Evolutionary conservation across 2,329 filamentous ascomycete genomes (phyloP).

Genomic region (Teratosphaeria destructans): DNA sequence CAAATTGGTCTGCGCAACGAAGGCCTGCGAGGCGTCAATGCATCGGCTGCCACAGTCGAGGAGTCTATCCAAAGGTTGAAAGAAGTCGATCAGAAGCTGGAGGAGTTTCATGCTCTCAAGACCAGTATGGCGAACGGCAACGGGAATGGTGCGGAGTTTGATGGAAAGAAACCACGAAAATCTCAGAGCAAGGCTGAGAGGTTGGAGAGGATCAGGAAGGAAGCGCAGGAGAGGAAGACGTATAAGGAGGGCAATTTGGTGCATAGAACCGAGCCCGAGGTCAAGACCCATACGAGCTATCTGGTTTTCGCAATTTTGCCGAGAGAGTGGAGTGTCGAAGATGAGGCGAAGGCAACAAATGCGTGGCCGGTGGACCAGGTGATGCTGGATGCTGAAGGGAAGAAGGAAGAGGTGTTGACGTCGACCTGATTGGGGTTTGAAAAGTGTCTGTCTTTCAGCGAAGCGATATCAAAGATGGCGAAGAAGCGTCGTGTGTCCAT

Average conservation of each 20-base stretch:
- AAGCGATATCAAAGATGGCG: background rate
- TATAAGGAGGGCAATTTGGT: constrained; percentile 70
- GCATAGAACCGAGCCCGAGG: constrained; percentile 72
- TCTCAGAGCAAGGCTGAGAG: constrained; percentile 17
- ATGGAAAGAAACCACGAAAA: constrained; percentile 32
- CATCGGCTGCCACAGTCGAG: constrained; percentile 60
- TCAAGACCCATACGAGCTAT: constrained; percentile 97
- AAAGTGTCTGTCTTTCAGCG: background rate
- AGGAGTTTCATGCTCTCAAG: constrained; percentile 47
- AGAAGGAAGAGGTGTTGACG: background rate
- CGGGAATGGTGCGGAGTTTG: constrained; percentile 14
- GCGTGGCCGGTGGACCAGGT: constrained; percentile 7
- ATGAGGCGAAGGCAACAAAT: constrained; percentile 49
- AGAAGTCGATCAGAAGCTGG: constrained; percentile 60
- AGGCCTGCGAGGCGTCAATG: constrained; percentile 54
- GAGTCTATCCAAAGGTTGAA: constrained; percentile 68
- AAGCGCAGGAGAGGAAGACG: constrained; percentile 38
- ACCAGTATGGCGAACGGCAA: constrained; percentile 18
- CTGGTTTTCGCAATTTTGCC: constrained; percentile 86
- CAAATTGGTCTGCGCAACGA: constrained; percentile 64
- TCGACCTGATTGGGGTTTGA: background rate
- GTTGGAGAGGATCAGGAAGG: constrained; percentile 24
- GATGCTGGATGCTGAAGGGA: background rate
- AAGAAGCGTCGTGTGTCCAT: background rate
- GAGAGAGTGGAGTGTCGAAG: constrained; percentile 71